These are phyloP conservation scores for Deinandra increscens DNA, from an alignment of 129 eudicot species.

Conservation along the genomic window DNA sequence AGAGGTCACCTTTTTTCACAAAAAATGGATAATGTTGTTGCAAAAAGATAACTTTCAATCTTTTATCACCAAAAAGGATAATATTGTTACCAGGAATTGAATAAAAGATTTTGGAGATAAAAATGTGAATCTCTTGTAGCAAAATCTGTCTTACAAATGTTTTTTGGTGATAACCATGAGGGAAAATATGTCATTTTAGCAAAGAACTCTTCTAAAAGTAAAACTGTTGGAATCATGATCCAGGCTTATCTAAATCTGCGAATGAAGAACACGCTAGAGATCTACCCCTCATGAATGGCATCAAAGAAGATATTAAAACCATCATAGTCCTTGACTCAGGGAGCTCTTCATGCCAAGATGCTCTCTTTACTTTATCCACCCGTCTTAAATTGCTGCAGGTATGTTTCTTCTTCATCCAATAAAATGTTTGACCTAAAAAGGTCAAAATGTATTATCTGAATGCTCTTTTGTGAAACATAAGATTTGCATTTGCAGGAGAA, in stretches of 20 bases:
- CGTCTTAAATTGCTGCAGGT: conserved; percentile 72
- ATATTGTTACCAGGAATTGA: neutral
- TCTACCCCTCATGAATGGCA: conserved; percentile 93
- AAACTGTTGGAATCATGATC: conserved; percentile 7
- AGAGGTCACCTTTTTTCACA: neutral
- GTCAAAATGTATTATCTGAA: neutral
- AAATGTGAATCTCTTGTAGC: neutral
- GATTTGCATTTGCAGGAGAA: conserved; percentile 52
- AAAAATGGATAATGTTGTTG: neutral
- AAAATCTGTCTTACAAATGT: neutral
- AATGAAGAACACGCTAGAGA: conserved; percentile 81
- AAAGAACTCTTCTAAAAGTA: neutral
- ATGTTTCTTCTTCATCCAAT: neutral
- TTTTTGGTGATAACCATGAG: neutral
- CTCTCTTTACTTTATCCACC: conserved; percentile 47
- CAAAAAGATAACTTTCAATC: neutral
- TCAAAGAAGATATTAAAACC: conserved; percentile 85
- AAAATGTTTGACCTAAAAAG: neutral
- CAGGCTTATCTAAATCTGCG: conserved; percentile 74
- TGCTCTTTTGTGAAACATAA: neutral
- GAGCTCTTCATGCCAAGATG: conserved; percentile 64
- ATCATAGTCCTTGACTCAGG: conserved; percentile 72
- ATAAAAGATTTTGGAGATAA: neutral
- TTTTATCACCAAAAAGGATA: neutral
- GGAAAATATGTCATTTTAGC: neutral